A percentile compares a stretch with the other conserved stretches of the same genome.
Conservation (phyloP, 2,329 filamentous ascomycete genomes). For the Sclerotinia glacialis region DNA sequence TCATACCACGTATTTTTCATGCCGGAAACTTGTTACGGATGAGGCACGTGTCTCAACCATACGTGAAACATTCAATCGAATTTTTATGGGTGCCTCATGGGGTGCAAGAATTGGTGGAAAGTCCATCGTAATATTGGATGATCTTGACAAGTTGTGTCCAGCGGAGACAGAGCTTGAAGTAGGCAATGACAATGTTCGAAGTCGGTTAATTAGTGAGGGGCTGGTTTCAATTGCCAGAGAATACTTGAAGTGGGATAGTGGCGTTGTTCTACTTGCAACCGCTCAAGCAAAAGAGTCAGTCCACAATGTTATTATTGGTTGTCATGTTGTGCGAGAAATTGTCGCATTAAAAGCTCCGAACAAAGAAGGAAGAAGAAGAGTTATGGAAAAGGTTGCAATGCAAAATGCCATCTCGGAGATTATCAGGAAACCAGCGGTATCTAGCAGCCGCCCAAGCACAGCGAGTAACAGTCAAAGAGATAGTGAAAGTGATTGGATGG, state of each 20-base stretch:
- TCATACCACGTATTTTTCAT: constrained; percentile 82
- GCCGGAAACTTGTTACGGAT: constrained; percentile 82
- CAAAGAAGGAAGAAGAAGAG: constrained; percentile 80
- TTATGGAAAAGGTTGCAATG: constrained; percentile 76
- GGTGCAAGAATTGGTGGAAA: constrained; percentile 81
- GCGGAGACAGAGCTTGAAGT: constrained; percentile 93
- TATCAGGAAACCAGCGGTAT: constrained; percentile 41
- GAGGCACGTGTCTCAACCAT: constrained; percentile 87
- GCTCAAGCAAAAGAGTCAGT: constrained; percentile 90
- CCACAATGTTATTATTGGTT: constrained; percentile 85
- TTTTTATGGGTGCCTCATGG: constrained; percentile 91
- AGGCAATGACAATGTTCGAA: constrained; percentile 88
- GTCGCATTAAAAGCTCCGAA: constrained; percentile 85
- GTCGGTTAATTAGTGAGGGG: constrained; percentile 86
- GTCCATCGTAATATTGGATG: constrained; percentile 83
- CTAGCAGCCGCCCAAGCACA: constrained; percentile 52
- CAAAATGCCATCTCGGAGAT: constrained; percentile 48
- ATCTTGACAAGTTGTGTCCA: constrained; percentile 89
- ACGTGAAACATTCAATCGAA: constrained; percentile 78
- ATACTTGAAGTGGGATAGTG: constrained; percentile 75
- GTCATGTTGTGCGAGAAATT: constrained; percentile 90
- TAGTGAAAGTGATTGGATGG: constrained; percentile 69
- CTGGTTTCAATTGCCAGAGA: constrained; percentile 77
- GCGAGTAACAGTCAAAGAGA: constrained; percentile 55
- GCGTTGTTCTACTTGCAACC: constrained; percentile 83